Conservation (phyloP, 2,329 filamentous ascomycete species). For the Rhynchosporium secalis region DNA sequence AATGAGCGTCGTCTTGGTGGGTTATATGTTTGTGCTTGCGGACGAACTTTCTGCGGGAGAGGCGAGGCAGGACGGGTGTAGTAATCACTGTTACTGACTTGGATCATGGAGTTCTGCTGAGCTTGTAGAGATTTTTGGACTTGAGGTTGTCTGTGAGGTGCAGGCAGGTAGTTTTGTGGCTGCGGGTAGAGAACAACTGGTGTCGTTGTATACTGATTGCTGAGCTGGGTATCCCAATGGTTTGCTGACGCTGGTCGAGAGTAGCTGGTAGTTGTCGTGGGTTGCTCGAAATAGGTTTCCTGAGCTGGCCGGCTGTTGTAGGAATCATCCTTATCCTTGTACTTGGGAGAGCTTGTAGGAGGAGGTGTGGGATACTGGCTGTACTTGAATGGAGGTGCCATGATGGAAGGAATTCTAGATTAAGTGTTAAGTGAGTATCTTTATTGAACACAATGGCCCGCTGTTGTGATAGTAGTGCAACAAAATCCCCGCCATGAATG, state of each 20-base stretch:
- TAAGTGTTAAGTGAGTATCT: not conserved
- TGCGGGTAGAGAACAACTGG: not conserved
- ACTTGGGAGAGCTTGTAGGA: slow-evolving; percentile 24
- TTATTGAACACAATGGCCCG: slow-evolving; percentile 4
- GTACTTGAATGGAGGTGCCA: slow-evolving; percentile 5
- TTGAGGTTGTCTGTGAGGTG: slow-evolving; percentile 14
- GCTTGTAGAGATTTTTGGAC: not conserved
- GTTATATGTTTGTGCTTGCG: slow-evolving; percentile 3
- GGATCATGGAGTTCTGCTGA: not conserved
- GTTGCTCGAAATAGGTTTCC: slow-evolving; percentile 10
- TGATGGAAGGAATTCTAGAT: not conserved
- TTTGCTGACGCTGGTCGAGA: slow-evolving; percentile 14
- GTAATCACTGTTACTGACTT: slow-evolving; percentile 7
- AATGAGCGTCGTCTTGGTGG: slow-evolving; percentile 2
- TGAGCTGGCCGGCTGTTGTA: slow-evolving; percentile 11
- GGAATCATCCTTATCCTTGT: slow-evolving; percentile 2
- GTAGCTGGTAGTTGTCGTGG: not conserved
- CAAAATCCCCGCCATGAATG: too few relatives aligned
- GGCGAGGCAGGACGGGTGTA: slow-evolving; percentile 7
- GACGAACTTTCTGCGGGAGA: slow-evolving; percentile 11
- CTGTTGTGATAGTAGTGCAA: not conserved
- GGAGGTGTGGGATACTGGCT: slow-evolving; percentile 26
- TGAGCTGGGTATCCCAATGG: slow-evolving; percentile 7
- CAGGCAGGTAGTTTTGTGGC: slow-evolving; percentile 10
- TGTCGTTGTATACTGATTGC: not conserved